Conservation (phyloP, 192 early-diverging fungal genomes). For the Podila horticola region DNA sequence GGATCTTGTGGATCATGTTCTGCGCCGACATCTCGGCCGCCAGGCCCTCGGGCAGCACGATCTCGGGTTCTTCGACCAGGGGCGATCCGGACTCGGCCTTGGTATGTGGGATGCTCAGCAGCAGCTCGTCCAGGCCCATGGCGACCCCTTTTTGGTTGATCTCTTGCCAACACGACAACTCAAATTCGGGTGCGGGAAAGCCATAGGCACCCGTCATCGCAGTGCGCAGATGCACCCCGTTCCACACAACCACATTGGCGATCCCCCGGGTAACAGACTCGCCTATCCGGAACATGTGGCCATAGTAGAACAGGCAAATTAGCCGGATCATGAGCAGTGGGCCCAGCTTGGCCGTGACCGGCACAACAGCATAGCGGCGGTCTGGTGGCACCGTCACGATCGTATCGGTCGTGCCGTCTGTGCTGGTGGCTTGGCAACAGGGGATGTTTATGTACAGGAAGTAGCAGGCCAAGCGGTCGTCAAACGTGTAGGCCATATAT, state of each 20-base stretch:
- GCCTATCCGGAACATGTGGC: constrained; percentile 46
- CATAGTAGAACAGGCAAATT: constrained; percentile 48
- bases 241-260: constrained; percentile 47
- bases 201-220: constrained; percentile 38
- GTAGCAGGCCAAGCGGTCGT: constrained; percentile 38
- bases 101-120: constrained; percentile 7
- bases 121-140: constrained; percentile 29
- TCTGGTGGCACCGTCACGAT: constrained; percentile 9
- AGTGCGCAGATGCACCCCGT: constrained; percentile 51
- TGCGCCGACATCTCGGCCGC: constrained; percentile 20
- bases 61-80: not conserved
- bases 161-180: constrained; percentile 41
- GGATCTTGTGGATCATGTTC: not conserved
- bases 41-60: constrained; percentile 8
- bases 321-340: constrained; percentile 53
- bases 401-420: not conserved
- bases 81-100: too few species aligned
- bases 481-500: constrained; percentile 49
- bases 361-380: constrained; percentile 31
- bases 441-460: constrained; percentile 38
- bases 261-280: constrained; percentile 33
- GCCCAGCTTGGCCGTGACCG: constrained; percentile 41
- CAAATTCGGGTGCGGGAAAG: constrained; percentile 50
- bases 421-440: not conserved
- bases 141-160: constrained; percentile 35